Evolutionary conservation across 345 rosid species (phyloP).

Genomic region (Citrus reticulata): DNA sequence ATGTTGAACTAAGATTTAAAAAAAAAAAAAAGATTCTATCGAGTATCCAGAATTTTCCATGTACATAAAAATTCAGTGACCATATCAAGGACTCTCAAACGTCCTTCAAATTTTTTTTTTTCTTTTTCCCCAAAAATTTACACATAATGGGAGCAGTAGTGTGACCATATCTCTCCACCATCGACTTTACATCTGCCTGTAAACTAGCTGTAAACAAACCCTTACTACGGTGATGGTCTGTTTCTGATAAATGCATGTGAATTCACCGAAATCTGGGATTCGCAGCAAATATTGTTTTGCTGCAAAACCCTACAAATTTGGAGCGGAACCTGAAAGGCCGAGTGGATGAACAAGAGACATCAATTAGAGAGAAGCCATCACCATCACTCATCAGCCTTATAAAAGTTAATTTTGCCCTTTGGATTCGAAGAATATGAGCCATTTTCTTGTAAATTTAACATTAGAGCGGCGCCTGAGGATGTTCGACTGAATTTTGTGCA

Average conservation of each 20-base stretch:
- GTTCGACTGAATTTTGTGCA: constrained; percentile 4
- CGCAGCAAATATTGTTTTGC: not conserved
- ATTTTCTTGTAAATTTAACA: not conserved
- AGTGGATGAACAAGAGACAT: not conserved
- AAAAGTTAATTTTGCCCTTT: not conserved
- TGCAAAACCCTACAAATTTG: not conserved
- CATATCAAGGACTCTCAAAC: not conserved
- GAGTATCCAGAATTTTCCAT: not conserved
- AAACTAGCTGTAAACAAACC: not conserved
- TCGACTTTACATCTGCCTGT: not conserved
- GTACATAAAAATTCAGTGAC: not conserved
- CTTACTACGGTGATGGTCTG: not conserved
- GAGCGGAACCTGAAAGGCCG: not conserved
- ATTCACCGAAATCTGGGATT: not conserved
- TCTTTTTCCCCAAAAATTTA: not conserved
- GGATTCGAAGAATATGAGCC: not conserved
- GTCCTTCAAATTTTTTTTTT: not conserved
- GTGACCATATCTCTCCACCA: not conserved
- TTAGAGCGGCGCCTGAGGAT: constrained; percentile 14
- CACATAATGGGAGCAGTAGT: not conserved
- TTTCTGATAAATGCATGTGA: not conserved
- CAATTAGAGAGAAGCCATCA: not conserved
- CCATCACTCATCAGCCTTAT: not conserved
- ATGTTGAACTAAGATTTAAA: not conserved
- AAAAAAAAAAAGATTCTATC: not conserved